phyloP scores from a whole-genome alignment of 2,329 filamentous ascomycete species.

The Penicillium vulpinum region DNA sequence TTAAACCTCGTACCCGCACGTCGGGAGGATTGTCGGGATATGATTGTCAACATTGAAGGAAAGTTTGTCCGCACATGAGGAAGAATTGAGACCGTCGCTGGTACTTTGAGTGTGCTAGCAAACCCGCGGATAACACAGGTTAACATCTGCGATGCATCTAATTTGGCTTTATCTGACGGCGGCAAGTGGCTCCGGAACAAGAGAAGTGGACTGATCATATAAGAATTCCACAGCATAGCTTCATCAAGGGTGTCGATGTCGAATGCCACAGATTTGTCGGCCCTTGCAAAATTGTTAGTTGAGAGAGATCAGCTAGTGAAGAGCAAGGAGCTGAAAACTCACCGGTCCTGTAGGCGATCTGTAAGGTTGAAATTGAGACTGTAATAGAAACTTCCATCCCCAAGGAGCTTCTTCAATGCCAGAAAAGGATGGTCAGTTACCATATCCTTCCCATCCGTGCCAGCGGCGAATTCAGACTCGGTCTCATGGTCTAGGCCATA shows the following conservation, averaged over 20 bases:
- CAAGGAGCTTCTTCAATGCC: slow-evolving; percentile 85
- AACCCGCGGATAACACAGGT: slow-evolving; percentile 95
- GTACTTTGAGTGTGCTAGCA: slow-evolving; percentile 81
- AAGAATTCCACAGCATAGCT: slow-evolving; percentile 95
- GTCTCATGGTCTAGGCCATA: slow-evolving; percentile 63
- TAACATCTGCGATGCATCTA: slow-evolving; percentile 85
- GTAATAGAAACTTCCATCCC: slow-evolving; percentile 95
- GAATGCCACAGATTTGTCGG: slow-evolving; percentile 73
- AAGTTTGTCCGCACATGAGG: slow-evolving; percentile 66
- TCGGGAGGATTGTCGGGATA: slow-evolving; percentile 85
- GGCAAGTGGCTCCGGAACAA: slow-evolving; percentile 82
- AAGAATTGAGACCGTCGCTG: slow-evolving; percentile 71
- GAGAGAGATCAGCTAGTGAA: background rate
- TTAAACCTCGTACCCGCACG: slow-evolving; percentile 95
- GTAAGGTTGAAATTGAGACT: slow-evolving; percentile 98
- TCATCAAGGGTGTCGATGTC: slow-evolving; percentile 92
- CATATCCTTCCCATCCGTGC: slow-evolving; percentile 64
- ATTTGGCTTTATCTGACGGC: slow-evolving; percentile 68
- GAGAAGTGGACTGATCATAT: slow-evolving; percentile 92
- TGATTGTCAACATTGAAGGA: slow-evolving; percentile 81
- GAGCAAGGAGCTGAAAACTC: slow-evolving; percentile 21
- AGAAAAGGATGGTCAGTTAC: slow-evolving; percentile 83
- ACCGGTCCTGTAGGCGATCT: slow-evolving; percentile 87
- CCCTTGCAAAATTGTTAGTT: slow-evolving; percentile 49
- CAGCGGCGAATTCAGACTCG: slow-evolving; percentile 53